Base-by-base conservation (phyloP, 805 yeast genomes). In the Myxozyma neglecta region DNA sequence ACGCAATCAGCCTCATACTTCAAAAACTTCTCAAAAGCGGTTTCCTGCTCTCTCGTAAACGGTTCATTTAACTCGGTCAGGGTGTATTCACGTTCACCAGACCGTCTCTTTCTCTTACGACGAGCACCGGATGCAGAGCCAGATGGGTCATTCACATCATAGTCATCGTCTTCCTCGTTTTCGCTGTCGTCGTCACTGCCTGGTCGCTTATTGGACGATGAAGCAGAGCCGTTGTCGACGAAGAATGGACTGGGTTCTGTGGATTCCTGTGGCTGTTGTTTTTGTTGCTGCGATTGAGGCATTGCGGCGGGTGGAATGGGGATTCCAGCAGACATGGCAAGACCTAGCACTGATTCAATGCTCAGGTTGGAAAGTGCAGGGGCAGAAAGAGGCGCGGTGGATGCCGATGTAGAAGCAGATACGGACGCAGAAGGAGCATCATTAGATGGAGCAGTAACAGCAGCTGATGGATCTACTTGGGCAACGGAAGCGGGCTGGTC, bases 41-140 rank as follows among this genome's bases (percentile, higher is more conserved):
- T 73, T 20, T 76, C 75, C 70, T 87, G 96, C 43, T 78, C 81
- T 0, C 74, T 71, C 0, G 83, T 73, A 84, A 87, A 81, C 16
- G 53, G 46, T 6, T 39, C 59, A 16, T 20, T 24, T 2, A 48
- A 42, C 6, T 48, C 53, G n/a, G 14, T 48, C 6, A 40, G 14
- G 11, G 47, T 20, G 37, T 42, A 42, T 35, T 36, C 52, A 13
- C 37, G 45, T 14, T 16, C 44, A 18, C 44, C 42, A 3, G 18
- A 4, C 35, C 35, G 42, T 6, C 47, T 39, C 49, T 37, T 29
- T 24, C 48, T 56, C 43, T 34, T 40, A 13, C 47, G 45, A 7
- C 37, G 29, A 16, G 45, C 18, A 29, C 16, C 32, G 7, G 14
- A 29, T 11, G 13, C 47, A 13, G 42, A 34, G 13, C 11, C 47